These are phyloP conservation scores for Chalaropsis thielavioides DNA, from an alignment of 2,329 filamentous ascomycete species.

Conservation along the genomic window DNA sequence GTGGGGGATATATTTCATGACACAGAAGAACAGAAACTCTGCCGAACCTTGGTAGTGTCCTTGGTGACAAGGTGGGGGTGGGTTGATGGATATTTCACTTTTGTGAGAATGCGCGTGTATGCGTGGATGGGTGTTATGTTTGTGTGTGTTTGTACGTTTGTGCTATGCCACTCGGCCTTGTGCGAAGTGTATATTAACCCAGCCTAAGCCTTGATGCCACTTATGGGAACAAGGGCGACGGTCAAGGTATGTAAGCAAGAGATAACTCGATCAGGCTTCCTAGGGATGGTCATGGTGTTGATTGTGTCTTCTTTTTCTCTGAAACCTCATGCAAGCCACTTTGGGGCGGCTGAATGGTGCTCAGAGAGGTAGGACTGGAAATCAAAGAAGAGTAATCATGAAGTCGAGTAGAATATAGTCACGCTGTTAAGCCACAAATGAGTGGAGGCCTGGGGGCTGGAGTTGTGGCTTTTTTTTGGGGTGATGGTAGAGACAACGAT, in stretches of 20 bases:
- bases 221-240: too few species aligned
- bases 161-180: neutral
- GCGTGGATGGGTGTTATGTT: neutral
- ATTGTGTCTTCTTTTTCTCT: neutral
- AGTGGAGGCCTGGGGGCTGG: neutral
- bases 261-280: neutral
- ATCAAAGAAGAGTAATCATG: neutral
- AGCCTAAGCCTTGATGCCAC: neutral
- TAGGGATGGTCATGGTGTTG: neutral
- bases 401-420: neutral
- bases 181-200: neutral
- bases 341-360: neutral
- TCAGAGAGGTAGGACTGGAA: neutral
- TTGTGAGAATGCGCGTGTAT: neutral
- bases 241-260: neutral
- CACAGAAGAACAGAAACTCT: neutral
- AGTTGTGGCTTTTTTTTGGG: neutral
- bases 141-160: neutral
- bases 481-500: neutral
- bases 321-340: neutral
- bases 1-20: conserved; percentile 3
- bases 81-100: neutral
- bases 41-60: neutral
- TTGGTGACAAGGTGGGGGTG: neutral
- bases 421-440: neutral